Conservation (phyloP, 805 yeast genomes). For the Hanseniaspora hatyaiensis region DNA sequence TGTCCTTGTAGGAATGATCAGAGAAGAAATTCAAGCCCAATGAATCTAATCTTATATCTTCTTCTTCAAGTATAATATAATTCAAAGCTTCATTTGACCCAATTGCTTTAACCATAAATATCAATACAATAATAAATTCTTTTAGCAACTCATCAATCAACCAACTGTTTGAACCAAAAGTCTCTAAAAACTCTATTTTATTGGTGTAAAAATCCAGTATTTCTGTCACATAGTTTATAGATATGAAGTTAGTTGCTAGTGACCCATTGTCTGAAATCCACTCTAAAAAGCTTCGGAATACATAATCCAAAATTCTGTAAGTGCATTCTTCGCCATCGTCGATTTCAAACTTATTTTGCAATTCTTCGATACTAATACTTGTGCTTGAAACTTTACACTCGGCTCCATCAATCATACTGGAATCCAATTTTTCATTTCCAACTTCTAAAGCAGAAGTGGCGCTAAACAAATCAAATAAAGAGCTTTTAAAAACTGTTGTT, state of each 20-base stretch:
- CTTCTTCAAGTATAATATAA: constrained; percentile 62
- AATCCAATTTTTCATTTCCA: constrained; percentile 59
- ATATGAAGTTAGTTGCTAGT: constrained; percentile 62
- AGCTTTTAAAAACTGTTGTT: constrained; percentile 48
- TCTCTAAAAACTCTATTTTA: constrained; percentile 18
- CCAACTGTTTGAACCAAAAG: constrained; percentile 22
- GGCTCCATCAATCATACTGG: constrained; percentile 47
- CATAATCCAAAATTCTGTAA: constrained; percentile 41
- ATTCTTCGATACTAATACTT: not conserved
- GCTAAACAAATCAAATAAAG: constrained; percentile 55
- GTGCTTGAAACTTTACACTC: constrained; percentile 28
- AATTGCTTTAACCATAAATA: constrained; percentile 41
- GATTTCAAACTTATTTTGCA: constrained; percentile 1
- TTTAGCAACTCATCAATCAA: constrained; percentile 43
- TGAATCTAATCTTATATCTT: constrained; percentile 38
- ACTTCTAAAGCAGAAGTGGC: constrained; percentile 84
- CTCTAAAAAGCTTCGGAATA: constrained; percentile 44
- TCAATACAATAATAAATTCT: constrained; percentile 41
- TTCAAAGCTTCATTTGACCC: constrained; percentile 37
- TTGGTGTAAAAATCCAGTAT: constrained; percentile 35
- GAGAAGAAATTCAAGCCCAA: constrained; percentile 16
- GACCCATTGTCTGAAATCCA: constrained; percentile 65
- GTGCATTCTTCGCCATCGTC: constrained; percentile 34
- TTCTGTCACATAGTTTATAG: constrained; percentile 61
- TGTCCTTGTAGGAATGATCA: constrained; percentile 19